These are phyloP conservation scores for Musa itinerans DNA, from an alignment of 176 grass and related monocot species.

Conservation along the genomic window DNA sequence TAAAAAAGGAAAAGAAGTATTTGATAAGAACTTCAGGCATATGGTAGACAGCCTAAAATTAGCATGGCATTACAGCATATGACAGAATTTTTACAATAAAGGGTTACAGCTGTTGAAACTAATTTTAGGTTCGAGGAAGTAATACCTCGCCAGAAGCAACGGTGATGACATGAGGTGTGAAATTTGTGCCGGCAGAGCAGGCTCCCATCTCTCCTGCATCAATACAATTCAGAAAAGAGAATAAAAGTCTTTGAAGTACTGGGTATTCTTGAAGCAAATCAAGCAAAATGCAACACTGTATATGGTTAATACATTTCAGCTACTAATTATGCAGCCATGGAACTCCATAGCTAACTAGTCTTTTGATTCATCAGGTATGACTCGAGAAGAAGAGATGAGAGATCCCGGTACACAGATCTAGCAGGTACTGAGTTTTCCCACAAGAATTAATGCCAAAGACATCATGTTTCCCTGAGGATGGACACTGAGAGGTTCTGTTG, in stretches of 20 bases:
- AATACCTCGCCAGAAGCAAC: conserved; percentile 82
- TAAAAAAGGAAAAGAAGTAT: background rate
- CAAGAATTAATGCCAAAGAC: background rate
- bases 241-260: too few relatives aligned
- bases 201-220: conserved; percentile 51
- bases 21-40: background rate
- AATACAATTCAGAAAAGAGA: background rate
- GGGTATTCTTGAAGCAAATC: background rate
- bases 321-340: background rate
- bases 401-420: background rate
- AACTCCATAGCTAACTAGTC: background rate
- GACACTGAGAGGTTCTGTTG: background rate
- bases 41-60: background rate
- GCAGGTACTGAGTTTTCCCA: background rate
- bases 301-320: background rate
- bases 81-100: background rate
- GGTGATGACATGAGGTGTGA: conserved; percentile 80
- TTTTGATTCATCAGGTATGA: background rate
- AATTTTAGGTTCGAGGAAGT: background rate
- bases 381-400: background rate
- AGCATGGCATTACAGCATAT: background rate
- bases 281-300: background rate
- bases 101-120: background rate
- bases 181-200: conserved; percentile 78
- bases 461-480: background rate